Percentiles rank a stretch among this genome's conserved stretches.
phyloP scores from a whole-genome alignment of 768 basidiomycete species.

The Porphyrellus cyaneotinctus region DNA sequence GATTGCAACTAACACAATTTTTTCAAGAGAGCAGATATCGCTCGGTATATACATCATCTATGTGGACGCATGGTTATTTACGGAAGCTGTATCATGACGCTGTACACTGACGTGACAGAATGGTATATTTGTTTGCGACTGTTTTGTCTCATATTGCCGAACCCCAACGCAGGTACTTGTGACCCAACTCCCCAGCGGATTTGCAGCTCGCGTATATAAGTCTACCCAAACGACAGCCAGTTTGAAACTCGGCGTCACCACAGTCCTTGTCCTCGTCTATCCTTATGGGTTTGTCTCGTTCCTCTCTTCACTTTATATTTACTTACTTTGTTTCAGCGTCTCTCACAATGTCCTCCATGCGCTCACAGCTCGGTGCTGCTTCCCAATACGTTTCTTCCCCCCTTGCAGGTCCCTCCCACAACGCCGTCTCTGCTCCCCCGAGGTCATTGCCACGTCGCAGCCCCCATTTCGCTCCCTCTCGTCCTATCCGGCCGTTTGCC shows the following conservation, averaged over 20 bases:
- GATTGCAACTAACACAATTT: slow-evolving; percentile 15
- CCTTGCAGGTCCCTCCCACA: slow-evolving; percentile 44
- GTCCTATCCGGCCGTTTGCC: slow-evolving; percentile 75
- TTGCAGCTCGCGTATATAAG: slow-evolving; percentile 25
- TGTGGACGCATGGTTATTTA: slow-evolving; percentile 8
- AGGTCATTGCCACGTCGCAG: slow-evolving; percentile 39
- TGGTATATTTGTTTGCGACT: slow-evolving; percentile 21
- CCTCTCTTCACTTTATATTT: neutral
- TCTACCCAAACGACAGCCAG: slow-evolving; percentile 25
- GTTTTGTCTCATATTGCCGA: slow-evolving; percentile 23
- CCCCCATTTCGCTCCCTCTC: slow-evolving; percentile 63
- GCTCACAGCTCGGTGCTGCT: slow-evolving; percentile 22
- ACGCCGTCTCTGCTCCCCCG: slow-evolving; percentile 30
- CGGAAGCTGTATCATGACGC: slow-evolving; percentile 20
- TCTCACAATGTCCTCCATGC: slow-evolving; percentile 39
- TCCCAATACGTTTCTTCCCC: slow-evolving; percentile 58
- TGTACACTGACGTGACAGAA: too few species aligned
- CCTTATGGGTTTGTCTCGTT: slow-evolving; percentile 38
- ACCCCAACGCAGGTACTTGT: slow-evolving; percentile 26
- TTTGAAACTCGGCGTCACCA: slow-evolving; percentile 29
- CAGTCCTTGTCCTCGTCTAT: slow-evolving; percentile 19
- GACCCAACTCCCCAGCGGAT: slow-evolving; percentile 26
- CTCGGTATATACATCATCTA: slow-evolving; percentile 19
- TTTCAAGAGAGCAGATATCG: slow-evolving; percentile 9
- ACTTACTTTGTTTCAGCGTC: slow-evolving; percentile 29